Conservation (phyloP, 1,139 yeast genomes). For the Taphrina communis region DNA sequence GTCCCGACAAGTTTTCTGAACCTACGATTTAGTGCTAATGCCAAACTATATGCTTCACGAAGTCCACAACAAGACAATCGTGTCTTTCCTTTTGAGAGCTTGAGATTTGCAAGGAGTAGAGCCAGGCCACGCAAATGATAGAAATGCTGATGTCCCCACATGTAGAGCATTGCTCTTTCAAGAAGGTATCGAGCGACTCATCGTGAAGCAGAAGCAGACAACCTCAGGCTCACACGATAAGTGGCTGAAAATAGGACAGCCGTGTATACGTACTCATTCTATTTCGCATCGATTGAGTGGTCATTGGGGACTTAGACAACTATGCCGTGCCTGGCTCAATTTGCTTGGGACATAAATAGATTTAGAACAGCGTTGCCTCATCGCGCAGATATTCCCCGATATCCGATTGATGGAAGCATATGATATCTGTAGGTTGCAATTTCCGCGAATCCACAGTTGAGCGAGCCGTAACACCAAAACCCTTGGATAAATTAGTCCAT, state of each 20-base stretch:
- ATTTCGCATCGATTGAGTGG: not conserved
- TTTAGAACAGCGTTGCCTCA: slow-evolving; percentile 82
- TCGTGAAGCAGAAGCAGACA: too few species aligned
- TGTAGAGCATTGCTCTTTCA: too few species aligned
- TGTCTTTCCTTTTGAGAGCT: too few species aligned
- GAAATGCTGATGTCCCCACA: too few species aligned
- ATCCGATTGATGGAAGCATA: slow-evolving; percentile 95
- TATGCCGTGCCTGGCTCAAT: not conserved
- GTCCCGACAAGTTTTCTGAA: slow-evolving; percentile 12
- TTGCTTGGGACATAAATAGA: not conserved
- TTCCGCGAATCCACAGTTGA: slow-evolving; percentile 87
- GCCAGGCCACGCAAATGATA: too few species aligned
- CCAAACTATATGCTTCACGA: too few species aligned
- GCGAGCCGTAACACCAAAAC: slow-evolving; percentile 94
- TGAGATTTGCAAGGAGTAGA: too few species aligned
- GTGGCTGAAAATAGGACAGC: too few species aligned
- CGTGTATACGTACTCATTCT: too few species aligned
- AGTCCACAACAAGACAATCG: too few species aligned
- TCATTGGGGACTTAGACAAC: not conserved
- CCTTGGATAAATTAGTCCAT: slow-evolving; percentile 51
- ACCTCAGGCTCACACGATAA: too few species aligned
- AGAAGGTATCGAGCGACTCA: too few species aligned
- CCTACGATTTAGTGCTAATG: not conserved
- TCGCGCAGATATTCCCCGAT: slow-evolving; percentile 98
- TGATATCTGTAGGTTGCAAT: slow-evolving; percentile 90